phyloP scores from a whole-genome alignment of 2,329 filamentous ascomycete genomes.

The Botrytis porri region DNA sequence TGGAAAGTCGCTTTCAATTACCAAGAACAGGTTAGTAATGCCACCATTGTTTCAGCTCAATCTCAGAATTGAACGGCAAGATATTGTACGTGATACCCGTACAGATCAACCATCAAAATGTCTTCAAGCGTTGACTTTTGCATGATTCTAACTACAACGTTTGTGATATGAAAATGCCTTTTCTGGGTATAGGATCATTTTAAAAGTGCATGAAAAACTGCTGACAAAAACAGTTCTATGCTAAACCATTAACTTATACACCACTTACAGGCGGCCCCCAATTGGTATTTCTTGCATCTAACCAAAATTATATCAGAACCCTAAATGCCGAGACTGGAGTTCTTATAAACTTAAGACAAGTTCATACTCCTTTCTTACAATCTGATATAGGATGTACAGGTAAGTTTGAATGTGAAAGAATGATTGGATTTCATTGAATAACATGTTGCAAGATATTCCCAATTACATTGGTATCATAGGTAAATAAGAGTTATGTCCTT shows the following conservation, averaged over 20 bases:
- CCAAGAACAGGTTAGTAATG: constrained; percentile 13
- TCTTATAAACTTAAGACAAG: constrained; percentile 47
- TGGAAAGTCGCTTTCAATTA: constrained; percentile 44
- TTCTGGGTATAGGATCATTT: neutral
- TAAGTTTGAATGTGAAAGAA: neutral
- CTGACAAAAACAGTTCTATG: constrained; percentile 50
- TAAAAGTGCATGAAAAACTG: constrained; percentile 43
- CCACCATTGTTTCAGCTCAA: neutral
- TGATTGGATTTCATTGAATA: neutral
- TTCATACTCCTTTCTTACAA: constrained; percentile 49
- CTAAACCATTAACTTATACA: constrained; percentile 53
- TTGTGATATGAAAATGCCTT: neutral
- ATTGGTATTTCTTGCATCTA: constrained; percentile 55
- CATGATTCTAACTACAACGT: neutral
- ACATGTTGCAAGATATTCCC: constrained; percentile 21
- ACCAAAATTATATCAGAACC: constrained; percentile 57
- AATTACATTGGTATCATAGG: constrained; percentile 27
- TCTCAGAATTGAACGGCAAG: neutral
- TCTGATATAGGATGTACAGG: constrained; percentile 45
- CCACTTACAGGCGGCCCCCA: constrained; percentile 46
- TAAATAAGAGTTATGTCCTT: neutral
- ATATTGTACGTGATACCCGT: no score
- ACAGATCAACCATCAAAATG: neutral
- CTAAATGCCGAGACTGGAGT: constrained; percentile 53
- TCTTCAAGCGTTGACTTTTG: neutral